Evolutionary conservation across 495 filamentous ascomycete species (phyloP).

Genomic region (Penicillium soppii): DNA sequence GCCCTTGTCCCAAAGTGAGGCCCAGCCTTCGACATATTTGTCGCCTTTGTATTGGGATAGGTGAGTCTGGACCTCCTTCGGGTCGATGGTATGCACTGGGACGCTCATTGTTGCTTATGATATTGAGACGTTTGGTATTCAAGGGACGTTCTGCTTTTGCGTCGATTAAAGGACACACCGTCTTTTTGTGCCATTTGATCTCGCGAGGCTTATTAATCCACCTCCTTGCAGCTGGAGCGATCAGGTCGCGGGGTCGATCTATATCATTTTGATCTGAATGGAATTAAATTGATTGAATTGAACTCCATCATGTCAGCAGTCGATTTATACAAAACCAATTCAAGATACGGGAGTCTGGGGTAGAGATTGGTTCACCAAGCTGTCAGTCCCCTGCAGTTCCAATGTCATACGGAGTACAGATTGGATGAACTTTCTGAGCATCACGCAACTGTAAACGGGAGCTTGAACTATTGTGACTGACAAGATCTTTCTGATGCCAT

Average conservation of each 20-base stretch:
- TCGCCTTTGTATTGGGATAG: slow-evolving; percentile 32
- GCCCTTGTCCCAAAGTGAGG: slow-evolving; percentile 60
- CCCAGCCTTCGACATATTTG: slow-evolving; percentile 52
- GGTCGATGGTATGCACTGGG: slow-evolving; percentile 16
- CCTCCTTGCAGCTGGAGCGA: slow-evolving; percentile 14
- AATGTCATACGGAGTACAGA: too few relatives aligned
- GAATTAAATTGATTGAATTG: too few relatives aligned
- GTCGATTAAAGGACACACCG: slow-evolving; percentile 12
- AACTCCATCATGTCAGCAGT: too few relatives aligned
- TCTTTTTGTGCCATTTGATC: slow-evolving; percentile 8
- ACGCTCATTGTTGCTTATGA: slow-evolving; percentile 16
- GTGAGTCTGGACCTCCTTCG: slow-evolving; percentile 24
- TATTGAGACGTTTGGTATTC: not conserved
- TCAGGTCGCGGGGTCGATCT: not conserved
- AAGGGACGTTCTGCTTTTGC: not conserved
- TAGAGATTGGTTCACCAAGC: not conserved
- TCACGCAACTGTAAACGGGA: slow-evolving; percentile 9
- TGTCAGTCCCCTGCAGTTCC: too few relatives aligned
- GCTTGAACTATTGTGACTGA: slow-evolving; percentile 10
- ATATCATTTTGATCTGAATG: too few relatives aligned
- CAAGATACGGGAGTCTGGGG: not conserved
- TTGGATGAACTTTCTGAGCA: too few relatives aligned
- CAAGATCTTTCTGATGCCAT: not conserved
- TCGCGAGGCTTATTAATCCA: slow-evolving; percentile 22
- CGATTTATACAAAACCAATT: too few relatives aligned